Base-by-base conservation (phyloP, 345 rosid genomes). In the Boechera stricta region DNA sequence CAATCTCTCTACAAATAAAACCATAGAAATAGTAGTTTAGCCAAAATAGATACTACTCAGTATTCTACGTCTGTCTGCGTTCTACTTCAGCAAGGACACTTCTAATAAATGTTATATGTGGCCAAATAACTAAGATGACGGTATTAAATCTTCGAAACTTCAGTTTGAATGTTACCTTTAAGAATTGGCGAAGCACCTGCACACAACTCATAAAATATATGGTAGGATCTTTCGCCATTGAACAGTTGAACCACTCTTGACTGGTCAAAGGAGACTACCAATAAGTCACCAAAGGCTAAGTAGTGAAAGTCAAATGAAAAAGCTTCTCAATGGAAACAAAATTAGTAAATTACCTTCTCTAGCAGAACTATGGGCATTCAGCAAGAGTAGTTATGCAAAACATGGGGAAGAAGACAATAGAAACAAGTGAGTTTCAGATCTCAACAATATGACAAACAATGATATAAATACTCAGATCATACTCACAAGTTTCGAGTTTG, bases 201-300 rank as follows among this genome's bases (percentile, higher is more conserved):
- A 86, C 99, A 95, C 31, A 95, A 85, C 82, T 91, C 92, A 81
- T 95, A 95, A 72, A 95, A 91, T 70, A 95, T 79, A 71, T 92
- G 98, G 80, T 87, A 95, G 29, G 99, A 89, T 81, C 99, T 83
- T 88, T 95, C 99, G 71, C 96, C 96, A 68, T 79, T 67, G 77
- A 87, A 85, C 79, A 92, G 78, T 81, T 95, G 98, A 83, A 89
- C 96, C 55, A 95, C 98, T 83, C 99, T 86, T 45, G 97, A 95
- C 99, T 95, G 97, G 77, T 76, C 82, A 78, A 80, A 85, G 10
- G 24, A 76, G 49, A 79, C 24, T 55, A 79, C 64, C 64, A 53
- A 71, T 71, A 85, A 75, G 87, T 84, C 74, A 81, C 67, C n/a
- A 10, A 52, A 65, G 64, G 18, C 65, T 44, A 33, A 71, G 72